A percentile compares a stretch with the other conserved stretches of the same genome.
Conservation (phyloP, 2,329 filamentous ascomycete genomes). For the Cladophialophora immunda region DNA sequence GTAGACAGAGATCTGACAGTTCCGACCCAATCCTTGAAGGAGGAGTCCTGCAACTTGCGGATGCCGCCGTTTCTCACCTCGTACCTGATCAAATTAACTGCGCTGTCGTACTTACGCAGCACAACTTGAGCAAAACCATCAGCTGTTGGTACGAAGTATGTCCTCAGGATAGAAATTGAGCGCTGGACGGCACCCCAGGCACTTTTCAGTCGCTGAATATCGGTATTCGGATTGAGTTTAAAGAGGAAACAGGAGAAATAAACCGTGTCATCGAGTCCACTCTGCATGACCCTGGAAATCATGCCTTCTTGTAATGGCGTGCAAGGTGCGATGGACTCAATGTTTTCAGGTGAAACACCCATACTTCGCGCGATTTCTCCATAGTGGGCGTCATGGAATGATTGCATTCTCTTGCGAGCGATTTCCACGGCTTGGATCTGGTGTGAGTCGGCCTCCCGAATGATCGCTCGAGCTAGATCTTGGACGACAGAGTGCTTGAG, state of each 20-base stretch:
- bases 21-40: constrained; percentile 62
- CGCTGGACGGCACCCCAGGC: constrained; percentile 67
- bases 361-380: constrained; percentile 63
- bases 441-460: constrained; percentile 1
- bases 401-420: constrained; percentile 68
- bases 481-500: constrained; percentile 68
- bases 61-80: constrained; percentile 20
- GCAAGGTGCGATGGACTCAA: constrained; percentile 82
- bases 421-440: constrained; percentile 48
- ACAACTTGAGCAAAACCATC: constrained; percentile 82
- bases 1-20: constrained; percentile 56
- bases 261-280: constrained; percentile 56
- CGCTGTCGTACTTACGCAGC: constrained; percentile 15
- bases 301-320: constrained; percentile 89
- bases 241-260: constrained; percentile 84
- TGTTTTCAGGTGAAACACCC: constrained; percentile 57
- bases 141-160: constrained; percentile 74
- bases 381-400: constrained; percentile 70
- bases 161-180: constrained; percentile 72
- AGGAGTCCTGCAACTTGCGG: constrained; percentile 57
- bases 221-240: constrained; percentile 56
- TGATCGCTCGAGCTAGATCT: constrained; percentile 50
- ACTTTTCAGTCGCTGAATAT: constrained; percentile 57
- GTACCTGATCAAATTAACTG: constrained; percentile 50
- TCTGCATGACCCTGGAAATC: constrained; percentile 73